Evolutionary conservation across 2,329 filamentous ascomycete species (phyloP), one percentile per base, ranked within the genome.

Genomic region (Claviceps digitariae): DNA sequence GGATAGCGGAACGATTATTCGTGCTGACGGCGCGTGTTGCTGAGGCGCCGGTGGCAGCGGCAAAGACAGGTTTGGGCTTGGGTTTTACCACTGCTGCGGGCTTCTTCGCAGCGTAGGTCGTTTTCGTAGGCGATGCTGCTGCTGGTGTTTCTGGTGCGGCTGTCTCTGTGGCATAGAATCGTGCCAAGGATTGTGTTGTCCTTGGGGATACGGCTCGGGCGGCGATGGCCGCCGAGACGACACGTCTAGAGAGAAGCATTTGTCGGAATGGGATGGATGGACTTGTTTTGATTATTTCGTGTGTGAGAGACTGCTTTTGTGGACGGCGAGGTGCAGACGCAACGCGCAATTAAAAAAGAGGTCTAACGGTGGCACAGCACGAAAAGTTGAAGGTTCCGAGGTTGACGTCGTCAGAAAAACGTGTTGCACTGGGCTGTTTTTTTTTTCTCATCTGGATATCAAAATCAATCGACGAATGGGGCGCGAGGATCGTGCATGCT

Each of bases 161-260:
- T 10, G 60, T 50, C 10, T 62, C 57, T 38, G 62, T 59, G 48
- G 64, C 57, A 44, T 59, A 65, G 52, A 60, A 58, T 52, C 55
- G 48, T 57, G 54, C 50, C n/a, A 57, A 29, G 9, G 57, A 49
- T 3, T 25, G 43, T 17, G 21, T 25, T 38, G 21, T 45, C 38
- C 57, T 51, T 44, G 50, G 52, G 41, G 52, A 43, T 2, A 53
- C 21, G 2, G 55, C 55, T 50, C 60, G 58, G 9, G 57, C 52
- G 25, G 44, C 40, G 17, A n/a, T 2, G 12, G 60, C 60, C 38
- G 56, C 56, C 17, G 54, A 57, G 51, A 64, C 53, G 50, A 55
- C 48, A 54, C 61, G 56, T 15, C 61, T 62, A 31, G 61, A 55
- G 53, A 59, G 50, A 44, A 66, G 58, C 66, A 69, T 69, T 53